Conservation (phyloP, 768 basidiomycete genomes). For the Neoboletus brunneissimus region DNA sequence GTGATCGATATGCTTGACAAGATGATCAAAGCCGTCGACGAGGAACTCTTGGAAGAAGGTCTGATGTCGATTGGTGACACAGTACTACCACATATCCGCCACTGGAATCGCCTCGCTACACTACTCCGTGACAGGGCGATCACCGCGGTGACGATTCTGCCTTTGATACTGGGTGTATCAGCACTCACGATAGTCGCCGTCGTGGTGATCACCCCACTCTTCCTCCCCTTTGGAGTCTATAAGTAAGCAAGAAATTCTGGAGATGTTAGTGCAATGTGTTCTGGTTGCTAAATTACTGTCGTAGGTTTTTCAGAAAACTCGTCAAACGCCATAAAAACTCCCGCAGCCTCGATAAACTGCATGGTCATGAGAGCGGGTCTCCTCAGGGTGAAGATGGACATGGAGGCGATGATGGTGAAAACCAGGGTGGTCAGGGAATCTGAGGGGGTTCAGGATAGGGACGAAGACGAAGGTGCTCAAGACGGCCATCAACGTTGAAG, state of each 20-base stretch:
- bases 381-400: background rate
- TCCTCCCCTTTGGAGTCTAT: background rate
- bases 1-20: background rate
- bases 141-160: background rate
- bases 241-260: background rate
- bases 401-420: background rate
- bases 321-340: background rate
- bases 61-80: constrained; percentile 8
- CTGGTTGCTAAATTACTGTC: background rate
- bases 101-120: constrained; percentile 9
- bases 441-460: background rate
- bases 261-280: background rate
- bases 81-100: constrained; percentile 7
- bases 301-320: background rate
- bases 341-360: background rate
- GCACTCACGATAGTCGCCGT: background rate
- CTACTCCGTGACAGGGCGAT: background rate
- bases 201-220: background rate
- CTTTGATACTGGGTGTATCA: constrained; percentile 3
- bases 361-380: background rate
- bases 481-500: background rate
- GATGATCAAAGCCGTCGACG: constrained; percentile 5
- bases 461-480: background rate
- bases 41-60: constrained; percentile 8
- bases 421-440: background rate